Base-by-base conservation (phyloP, 2,329 filamentous ascomycete genomes). In the Fusarium vanettenii region DNA sequence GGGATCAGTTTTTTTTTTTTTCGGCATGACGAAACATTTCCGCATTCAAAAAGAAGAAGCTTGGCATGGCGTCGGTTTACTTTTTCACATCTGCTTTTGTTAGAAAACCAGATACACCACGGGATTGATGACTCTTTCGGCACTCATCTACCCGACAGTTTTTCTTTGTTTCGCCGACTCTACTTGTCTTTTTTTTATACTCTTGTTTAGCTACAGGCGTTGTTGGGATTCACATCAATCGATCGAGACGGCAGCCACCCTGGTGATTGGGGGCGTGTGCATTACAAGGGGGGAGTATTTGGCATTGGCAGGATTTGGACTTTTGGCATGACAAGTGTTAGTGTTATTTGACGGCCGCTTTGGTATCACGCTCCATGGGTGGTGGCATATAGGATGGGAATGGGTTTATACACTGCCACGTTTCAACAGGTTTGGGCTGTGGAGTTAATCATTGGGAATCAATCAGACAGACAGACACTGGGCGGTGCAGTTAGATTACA, bases 1-100 rank as follows among this genome's bases (percentile, higher is more conserved):
- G 72, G 72, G 72, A 79, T 69, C 66, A 74, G 66, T 62, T 39
- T 74, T 71, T 77, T 39, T 74, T 71, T 77, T 60, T 35, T 74
- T 75, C 76, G 64, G 71, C 65, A 78, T 70, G 31, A 66, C 69
- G 75, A 65, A 60, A 57, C 66, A 72, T 60, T 67, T 75, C 71
- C 59, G 57, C 43, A 71, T 67, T n/a, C 66, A 67, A 76, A 77
- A 76, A 71, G 67, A 74, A 71, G 60, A 37, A 52, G 48, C 48
- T 72, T 35, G 75, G 75, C 71, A 68, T 59, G 77, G 77, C 75
- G 76, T 78, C 65, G 52, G 59, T 63, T 73, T 35, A 27, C 48
- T 52, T 68, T 55, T 71, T 48, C 61, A 64, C 55, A 64, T 67
- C 60, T 73, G 65, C 55, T 67, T 67, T 72, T 60, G 37, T 20